A percentile compares a stretch with the other conserved stretches of the same genome.
Conservation (phyloP, 768 basidiomycete genomes). For the Butyriboletus loyo region DNA sequence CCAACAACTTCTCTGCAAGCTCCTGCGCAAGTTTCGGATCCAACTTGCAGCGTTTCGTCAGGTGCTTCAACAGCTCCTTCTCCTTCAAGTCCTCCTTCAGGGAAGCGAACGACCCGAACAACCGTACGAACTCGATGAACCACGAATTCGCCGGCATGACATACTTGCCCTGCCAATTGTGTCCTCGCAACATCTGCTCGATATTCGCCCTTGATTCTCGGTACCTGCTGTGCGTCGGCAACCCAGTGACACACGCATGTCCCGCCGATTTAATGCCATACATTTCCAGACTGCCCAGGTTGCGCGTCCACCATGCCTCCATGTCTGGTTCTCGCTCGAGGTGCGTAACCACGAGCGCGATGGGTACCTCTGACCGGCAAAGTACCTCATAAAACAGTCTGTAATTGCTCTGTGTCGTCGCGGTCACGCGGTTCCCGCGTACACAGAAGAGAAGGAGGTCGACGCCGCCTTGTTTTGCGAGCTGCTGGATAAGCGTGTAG, state of each 20-base stretch:
- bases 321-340: conserved; percentile 35
- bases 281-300: conserved; percentile 17
- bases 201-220: conserved; percentile 14
- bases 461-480: conserved; percentile 32
- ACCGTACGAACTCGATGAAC: conserved; percentile 20
- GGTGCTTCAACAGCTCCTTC: conserved; percentile 12
- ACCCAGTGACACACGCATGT: conserved; percentile 34
- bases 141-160: conserved; percentile 24
- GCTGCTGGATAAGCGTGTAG: conserved; percentile 32
- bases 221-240: conserved; percentile 19
- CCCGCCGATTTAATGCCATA: conserved; percentile 21
- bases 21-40: conserved; percentile 15
- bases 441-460: conserved; percentile 41
- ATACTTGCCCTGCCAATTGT: conserved; percentile 16
- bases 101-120: conserved; percentile 16
- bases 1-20: conserved; percentile 12
- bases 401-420: conserved; percentile 36
- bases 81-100: conserved; percentile 15
- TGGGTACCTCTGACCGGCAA: conserved; percentile 31
- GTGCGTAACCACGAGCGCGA: conserved; percentile 33
- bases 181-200: conserved; percentile 11
- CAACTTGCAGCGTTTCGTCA: conserved; percentile 27
- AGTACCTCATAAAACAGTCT: conserved; percentile 38
- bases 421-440: conserved; percentile 36
- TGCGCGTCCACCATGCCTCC: conserved; percentile 34